These are phyloP conservation scores for Melaleuca alternifolia DNA, from an alignment of 345 rosid genomes.

Conservation along the genomic window DNA sequence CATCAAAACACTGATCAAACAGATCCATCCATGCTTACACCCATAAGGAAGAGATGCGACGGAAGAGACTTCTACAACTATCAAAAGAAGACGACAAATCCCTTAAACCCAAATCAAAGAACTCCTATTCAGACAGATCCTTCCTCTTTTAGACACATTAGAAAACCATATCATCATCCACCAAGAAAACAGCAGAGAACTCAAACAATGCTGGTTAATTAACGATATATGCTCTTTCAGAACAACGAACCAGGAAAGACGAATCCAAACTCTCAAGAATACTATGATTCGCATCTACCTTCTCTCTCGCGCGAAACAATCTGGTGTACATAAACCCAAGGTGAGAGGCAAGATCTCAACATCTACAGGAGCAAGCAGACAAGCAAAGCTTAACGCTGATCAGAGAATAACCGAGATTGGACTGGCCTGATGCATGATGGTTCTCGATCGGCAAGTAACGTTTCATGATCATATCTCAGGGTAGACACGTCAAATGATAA, in stretches of 20 bases:
- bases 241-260: slow-evolving; percentile 16
- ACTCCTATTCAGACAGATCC: no score
- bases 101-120: no score
- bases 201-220: no score
- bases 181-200: no score
- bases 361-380: not conserved
- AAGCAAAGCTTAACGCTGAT: not conserved
- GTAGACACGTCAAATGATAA: not conserved
- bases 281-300: not conserved
- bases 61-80: no score
- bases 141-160: no score
- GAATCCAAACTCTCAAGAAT: not conserved
- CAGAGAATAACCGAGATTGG: not conserved
- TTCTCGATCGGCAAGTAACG: not conserved
- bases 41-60: no score
- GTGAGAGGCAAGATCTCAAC: not conserved
- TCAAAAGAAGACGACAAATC: no score
- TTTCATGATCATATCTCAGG: not conserved
- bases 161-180: no score
- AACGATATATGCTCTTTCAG: no score
- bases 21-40: no score
- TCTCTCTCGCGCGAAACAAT: not conserved
- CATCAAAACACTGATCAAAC: no score
- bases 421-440: not conserved
- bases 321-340: not conserved